Percentiles rank a stretch among this genome's conserved stretches.
Conservation (phyloP, 2,329 filamentous ascomycete species). For the Fusarium haematococcum region DNA sequence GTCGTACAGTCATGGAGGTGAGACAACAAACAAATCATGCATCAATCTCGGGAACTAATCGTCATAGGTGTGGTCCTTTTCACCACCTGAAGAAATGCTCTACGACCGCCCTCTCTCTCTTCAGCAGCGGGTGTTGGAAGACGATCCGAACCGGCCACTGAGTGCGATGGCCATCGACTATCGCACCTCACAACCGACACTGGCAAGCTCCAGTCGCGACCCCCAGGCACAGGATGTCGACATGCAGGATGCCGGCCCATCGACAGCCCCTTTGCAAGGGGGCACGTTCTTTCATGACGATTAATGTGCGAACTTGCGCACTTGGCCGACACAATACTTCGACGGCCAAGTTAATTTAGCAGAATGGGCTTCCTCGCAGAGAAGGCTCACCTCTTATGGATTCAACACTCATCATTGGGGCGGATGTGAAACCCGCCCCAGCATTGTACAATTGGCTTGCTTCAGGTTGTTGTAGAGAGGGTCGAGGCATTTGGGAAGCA, state of each 20-base stretch:
- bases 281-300: constrained; percentile 65
- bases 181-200: constrained; percentile 47
- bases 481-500: constrained; percentile 48
- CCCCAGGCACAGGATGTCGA: constrained; percentile 61
- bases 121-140: constrained; percentile 60
- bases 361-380: constrained; percentile 11
- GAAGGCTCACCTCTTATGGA: constrained; percentile 26
- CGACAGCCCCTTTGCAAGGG: constrained; percentile 64
- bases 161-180: constrained; percentile 64
- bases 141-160: constrained; percentile 60
- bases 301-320: constrained; percentile 33
- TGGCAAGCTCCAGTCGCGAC: constrained; percentile 49
- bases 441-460: constrained; percentile 46
- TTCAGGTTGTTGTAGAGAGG: constrained; percentile 49
- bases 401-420: constrained; percentile 38
- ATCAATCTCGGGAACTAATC: constrained; percentile 44
- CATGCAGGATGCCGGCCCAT: constrained; percentile 68
- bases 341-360: constrained; percentile 27
- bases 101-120: constrained; percentile 65
- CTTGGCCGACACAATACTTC: constrained; percentile 9
- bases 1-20: constrained; percentile 97
- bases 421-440: constrained; percentile 42
- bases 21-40: constrained; percentile 47
- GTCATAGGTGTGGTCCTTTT: constrained; percentile 90
- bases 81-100: constrained; percentile 79